phyloP scores from a whole-genome alignment of 225 moss, liverwort and hornwort species.

The Physcomitrellopsis africana region DNA sequence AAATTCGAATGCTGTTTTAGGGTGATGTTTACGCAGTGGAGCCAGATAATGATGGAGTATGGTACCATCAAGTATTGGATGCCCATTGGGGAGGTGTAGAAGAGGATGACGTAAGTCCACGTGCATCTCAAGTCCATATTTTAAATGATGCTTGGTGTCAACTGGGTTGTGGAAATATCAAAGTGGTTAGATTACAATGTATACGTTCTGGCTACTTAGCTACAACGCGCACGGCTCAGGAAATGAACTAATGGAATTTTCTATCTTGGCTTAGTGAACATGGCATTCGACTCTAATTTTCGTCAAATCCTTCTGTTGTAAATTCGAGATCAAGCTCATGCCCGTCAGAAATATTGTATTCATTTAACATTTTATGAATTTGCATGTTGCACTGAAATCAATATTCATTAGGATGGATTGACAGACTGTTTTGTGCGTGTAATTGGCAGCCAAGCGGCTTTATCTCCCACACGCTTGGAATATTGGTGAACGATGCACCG shows the following conservation, averaged over 20 bases:
- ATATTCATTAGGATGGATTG: constrained; percentile 7
- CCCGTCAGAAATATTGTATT: neutral
- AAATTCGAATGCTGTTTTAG: constrained; percentile 40
- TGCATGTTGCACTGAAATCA: neutral
- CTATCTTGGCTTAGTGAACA: neutral
- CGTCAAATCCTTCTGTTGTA: neutral
- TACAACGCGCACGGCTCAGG: neutral
- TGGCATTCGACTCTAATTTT: neutral
- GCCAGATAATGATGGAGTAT: constrained; percentile 85
- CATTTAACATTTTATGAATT: neutral
- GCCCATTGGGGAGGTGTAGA: constrained; percentile 88
- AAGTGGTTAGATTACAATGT: neutral
- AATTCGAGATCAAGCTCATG: neutral
- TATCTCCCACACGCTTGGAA: constrained; percentile 76
- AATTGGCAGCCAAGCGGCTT: constrained; percentile 68
- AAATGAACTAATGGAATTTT: neutral
- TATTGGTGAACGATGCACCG: constrained; percentile 89
- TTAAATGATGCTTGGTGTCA: constrained; percentile 1
- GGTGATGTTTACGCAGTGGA: constrained; percentile 98
- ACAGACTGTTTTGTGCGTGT: constrained; percentile 1
- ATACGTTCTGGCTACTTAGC: constrained; percentile 4
- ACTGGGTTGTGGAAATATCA: too few relatives aligned
- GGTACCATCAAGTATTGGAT: constrained; percentile 95
- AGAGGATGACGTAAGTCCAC: constrained; percentile 68
- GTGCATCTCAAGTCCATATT: constrained; percentile 19